Conservation (phyloP, 1,139 yeast genomes). For the Taiozyma sp. region DNA sequence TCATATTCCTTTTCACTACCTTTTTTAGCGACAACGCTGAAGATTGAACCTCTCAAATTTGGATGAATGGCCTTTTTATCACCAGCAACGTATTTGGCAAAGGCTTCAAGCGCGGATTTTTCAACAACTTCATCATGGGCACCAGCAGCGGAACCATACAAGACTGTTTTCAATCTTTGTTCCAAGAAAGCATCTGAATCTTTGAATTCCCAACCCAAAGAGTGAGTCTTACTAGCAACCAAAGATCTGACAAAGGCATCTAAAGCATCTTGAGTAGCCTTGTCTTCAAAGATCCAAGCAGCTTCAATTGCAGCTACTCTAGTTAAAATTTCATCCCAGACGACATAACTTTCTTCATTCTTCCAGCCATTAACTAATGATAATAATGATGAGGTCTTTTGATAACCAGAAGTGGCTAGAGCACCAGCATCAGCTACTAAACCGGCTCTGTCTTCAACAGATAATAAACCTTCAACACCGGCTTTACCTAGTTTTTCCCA, state of each 20-base stretch:
- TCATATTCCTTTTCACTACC: slow-evolving; percentile 66
- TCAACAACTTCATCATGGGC: slow-evolving; percentile 53
- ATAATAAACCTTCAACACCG: slow-evolving; percentile 56
- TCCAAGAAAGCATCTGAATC: slow-evolving; percentile 60
- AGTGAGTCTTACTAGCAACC: slow-evolving; percentile 50
- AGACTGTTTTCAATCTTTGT: slow-evolving; percentile 68
- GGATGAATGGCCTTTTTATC: slow-evolving; percentile 76
- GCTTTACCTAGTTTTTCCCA: slow-evolving; percentile 71
- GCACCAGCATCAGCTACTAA: slow-evolving; percentile 79
- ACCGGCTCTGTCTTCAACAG: slow-evolving; percentile 83
- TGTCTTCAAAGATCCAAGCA: slow-evolving; percentile 69
- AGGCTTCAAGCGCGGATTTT: slow-evolving; percentile 49
- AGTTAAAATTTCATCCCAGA: slow-evolving; percentile 67
- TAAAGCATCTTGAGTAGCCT: slow-evolving; percentile 48
- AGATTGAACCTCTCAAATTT: slow-evolving; percentile 69
- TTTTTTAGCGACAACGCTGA: slow-evolving; percentile 56
- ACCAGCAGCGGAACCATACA: slow-evolving; percentile 65
- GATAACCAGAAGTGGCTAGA: slow-evolving; percentile 67
- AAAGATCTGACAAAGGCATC: slow-evolving; percentile 54
- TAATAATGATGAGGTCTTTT: slow-evolving; percentile 60
- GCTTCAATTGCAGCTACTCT: slow-evolving; percentile 50
- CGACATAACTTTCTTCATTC: slow-evolving; percentile 62
- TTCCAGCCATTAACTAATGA: slow-evolving; percentile 65
- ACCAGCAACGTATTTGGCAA: slow-evolving; percentile 56
- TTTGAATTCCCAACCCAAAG: slow-evolving; percentile 66